These are phyloP conservation scores for Acorus calamus DNA, from an alignment of 106 monocot genomes.

Conservation along the genomic window DNA sequence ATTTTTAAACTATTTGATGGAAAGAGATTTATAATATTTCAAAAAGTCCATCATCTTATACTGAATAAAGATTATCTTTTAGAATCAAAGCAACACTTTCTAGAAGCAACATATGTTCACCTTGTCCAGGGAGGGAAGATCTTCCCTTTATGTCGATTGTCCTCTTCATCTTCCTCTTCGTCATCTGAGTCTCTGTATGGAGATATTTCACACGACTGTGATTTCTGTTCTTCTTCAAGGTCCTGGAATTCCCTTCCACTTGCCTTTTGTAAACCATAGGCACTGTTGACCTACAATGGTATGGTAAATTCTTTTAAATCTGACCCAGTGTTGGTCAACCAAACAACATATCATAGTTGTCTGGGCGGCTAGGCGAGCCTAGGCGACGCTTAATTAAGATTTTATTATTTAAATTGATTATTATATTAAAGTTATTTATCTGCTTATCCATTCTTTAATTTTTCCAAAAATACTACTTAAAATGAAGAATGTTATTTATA, in stretches of 20 bases:
- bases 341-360: too few species aligned
- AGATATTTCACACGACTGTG: slow-evolving; percentile 73
- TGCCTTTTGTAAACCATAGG: slow-evolving; percentile 13
- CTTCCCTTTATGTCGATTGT: slow-evolving; percentile 38
- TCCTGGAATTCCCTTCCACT: slow-evolving; percentile 9
- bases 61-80: background rate
- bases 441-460: too few species aligned
- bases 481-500: too few species aligned
- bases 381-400: too few species aligned
- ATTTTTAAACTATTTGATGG: too few species aligned
- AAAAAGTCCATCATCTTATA: too few species aligned
- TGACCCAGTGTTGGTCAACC: slow-evolving; percentile 8
- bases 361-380: too few species aligned
- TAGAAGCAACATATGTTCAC: slow-evolving; percentile 15
- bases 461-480: too few species aligned
- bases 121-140: slow-evolving; percentile 77
- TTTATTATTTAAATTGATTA: too few species aligned
- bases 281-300: background rate
- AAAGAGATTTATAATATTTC: too few species aligned
- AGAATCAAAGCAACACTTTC: background rate
- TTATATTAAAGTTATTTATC: too few species aligned
- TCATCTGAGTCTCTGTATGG: slow-evolving; percentile 86
- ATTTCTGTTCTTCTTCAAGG: slow-evolving; percentile 16
- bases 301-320: too few species aligned
- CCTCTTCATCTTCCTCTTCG: slow-evolving; percentile 49